Evolutionary conservation across 2,329 filamentous ascomycete species (phyloP), one percentile per base, ranked within the genome.

Genomic region (Grosmannia serpens): DNA sequence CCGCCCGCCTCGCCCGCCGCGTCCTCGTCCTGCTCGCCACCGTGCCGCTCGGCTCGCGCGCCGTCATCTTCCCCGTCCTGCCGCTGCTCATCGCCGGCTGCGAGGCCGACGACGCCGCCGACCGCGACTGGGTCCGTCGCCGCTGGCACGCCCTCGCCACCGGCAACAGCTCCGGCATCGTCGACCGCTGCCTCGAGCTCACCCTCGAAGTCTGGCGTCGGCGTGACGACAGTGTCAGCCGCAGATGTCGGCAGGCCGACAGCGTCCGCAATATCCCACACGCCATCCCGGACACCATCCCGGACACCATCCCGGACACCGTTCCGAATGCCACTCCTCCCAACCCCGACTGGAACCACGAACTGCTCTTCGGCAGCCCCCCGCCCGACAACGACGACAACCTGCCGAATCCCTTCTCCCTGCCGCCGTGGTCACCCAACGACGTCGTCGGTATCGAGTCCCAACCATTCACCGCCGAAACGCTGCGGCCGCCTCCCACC

Each of bases 121-220:
- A 59, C 27, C 58, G 58, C 13, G 35, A 47, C 11, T 59, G 58
- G 58, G 58, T 59, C 24, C 53, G 58, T 24, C 24, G 38, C 22
- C 58, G 58, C 27, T 59, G 58, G 58, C 27, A 24, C 1, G 53
- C 53, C 20, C 58, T 59, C 1, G 22, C 53, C 20, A 51, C 20
- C 6, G 53, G 47, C 1, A 59, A 59, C 24, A 59, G 58, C n/a
- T 59, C 58, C 1, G 58, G 58, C 1, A 53, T 59, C n/a, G 58
- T 59, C 33, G 58, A 59, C 47, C 58, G 58, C 24, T 59, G 58
- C 44, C 58, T 59, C 24, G 58, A 59, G 38, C 26, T 59, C 15
- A 59, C 58, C 13, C 46, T 55, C 13, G 58, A 59, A 13, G 58
- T 59, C 26, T 59, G 58, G 58, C 46, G 58, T 1, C 58, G 58